Percentiles rank a stretch among this genome's conserved stretches.
Conservation (phyloP, 2,329 filamentous ascomycete genomes). For the Alternaria gaisen region DNA sequence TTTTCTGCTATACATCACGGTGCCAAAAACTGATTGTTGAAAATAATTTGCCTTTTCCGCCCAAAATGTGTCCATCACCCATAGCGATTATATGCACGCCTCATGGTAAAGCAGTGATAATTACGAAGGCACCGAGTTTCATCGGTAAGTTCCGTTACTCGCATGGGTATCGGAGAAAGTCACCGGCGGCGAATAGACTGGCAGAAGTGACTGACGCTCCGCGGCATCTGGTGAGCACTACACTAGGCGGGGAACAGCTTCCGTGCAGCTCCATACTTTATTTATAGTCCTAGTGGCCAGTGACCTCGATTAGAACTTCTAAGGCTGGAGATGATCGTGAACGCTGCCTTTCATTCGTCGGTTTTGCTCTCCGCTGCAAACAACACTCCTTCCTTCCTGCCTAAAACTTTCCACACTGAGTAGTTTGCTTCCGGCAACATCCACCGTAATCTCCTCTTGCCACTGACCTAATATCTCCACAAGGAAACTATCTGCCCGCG, state of each 20-base stretch:
- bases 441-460: neutral
- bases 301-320: neutral
- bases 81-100: neutral
- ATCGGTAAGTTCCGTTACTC: neutral
- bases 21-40: neutral
- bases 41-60: neutral
- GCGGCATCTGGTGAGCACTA: neutral
- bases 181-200: neutral
- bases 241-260: neutral
- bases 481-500: neutral
- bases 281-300: neutral
- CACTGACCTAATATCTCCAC: neutral
- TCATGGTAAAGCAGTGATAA: neutral
- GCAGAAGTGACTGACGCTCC: neutral
- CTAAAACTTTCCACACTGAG: neutral
- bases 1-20: neutral
- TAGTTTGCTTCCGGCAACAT: neutral
- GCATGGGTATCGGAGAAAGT: neutral
- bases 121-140: neutral
- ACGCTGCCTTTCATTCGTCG: neutral
- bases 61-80: neutral
- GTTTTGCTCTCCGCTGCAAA: neutral
- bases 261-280: neutral
- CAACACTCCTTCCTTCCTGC: neutral
- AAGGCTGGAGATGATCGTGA: neutral